Evolutionary conservation across 2,329 filamentous ascomycete genomes (phyloP).

Genomic region (Torrubiellomyces zombiae): DNA sequence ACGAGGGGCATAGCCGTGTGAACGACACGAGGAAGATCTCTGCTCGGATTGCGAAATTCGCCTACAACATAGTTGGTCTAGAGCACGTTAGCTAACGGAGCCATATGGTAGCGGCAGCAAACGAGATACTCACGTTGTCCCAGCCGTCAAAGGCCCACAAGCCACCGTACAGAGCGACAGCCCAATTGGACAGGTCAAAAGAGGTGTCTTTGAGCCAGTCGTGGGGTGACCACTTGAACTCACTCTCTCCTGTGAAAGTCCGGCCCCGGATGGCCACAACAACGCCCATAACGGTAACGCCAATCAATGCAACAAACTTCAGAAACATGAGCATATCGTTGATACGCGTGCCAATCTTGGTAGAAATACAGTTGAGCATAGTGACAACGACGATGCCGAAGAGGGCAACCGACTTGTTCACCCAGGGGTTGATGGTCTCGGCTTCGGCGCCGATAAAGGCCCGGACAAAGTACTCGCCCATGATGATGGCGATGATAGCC

Average conservation of each 20-base stretch:
- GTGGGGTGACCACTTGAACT: slow-evolving; percentile 69
- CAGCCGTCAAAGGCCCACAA: slow-evolving; percentile 98
- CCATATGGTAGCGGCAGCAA: not conserved
- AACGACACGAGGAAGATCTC: slow-evolving; percentile 85
- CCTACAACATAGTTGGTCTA: slow-evolving; percentile 96
- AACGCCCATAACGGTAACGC: slow-evolving; percentile 73
- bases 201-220: slow-evolving; percentile 83
- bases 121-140: slow-evolving; percentile 62
- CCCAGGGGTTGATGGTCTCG: slow-evolving; percentile 65
- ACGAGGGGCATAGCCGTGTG: slow-evolving; percentile 94
- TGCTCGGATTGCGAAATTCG: slow-evolving; percentile 81
- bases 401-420: slow-evolving; percentile 77
- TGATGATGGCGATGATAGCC: slow-evolving; percentile 93
- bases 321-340: slow-evolving; percentile 93
- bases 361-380: slow-evolving; percentile 78
- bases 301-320: slow-evolving; percentile 81
- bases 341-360: slow-evolving; percentile 68
- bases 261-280: slow-evolving; percentile 78
- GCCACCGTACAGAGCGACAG: slow-evolving; percentile 84
- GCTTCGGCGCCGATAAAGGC: slow-evolving; percentile 78
- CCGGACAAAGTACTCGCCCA: slow-evolving; percentile 91
- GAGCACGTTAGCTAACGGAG: too few species aligned
- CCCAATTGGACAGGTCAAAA: slow-evolving; percentile 68
- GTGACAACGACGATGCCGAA: slow-evolving; percentile 62
- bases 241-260: slow-evolving; percentile 59